Evolutionary conservation across 192 early-diverging fungal genomes (phyloP).

Genomic region (Coemansia erecta): DNA sequence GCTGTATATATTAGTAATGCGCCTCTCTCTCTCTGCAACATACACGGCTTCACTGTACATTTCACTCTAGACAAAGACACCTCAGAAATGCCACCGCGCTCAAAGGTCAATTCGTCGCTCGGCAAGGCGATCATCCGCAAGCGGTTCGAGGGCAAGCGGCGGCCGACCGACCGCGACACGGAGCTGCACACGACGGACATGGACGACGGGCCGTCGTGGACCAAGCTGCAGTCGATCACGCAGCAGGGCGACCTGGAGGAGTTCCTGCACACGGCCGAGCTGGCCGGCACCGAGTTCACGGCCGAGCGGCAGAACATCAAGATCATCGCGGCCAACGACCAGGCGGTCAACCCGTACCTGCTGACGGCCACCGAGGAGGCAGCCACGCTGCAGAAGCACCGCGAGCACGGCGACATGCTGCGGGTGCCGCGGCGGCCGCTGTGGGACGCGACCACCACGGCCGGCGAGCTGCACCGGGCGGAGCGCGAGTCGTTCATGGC

Average conservation of each 20-base stretch:
- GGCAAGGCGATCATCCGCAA: slow-evolving; percentile 48
- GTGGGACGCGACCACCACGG: slow-evolving; percentile 85
- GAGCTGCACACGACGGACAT: slow-evolving; percentile 81
- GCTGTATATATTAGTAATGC: too few species aligned
- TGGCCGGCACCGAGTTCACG: slow-evolving; percentile 93
- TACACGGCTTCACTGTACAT: background rate
- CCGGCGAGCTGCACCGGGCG: slow-evolving; percentile 70
- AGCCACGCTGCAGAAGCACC: slow-evolving; percentile 72
- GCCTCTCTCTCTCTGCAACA: too few species aligned
- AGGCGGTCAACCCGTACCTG: slow-evolving; percentile 77
- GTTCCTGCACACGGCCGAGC: slow-evolving; percentile 90
- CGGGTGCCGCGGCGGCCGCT: slow-evolving; percentile 85
- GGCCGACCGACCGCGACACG: slow-evolving; percentile 46
- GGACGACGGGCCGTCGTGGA: slow-evolving; percentile 81
- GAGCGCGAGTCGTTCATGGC: slow-evolving; percentile 89
- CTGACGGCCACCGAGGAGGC: slow-evolving; percentile 75
- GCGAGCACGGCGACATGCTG: slow-evolving; percentile 69
- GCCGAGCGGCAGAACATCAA: slow-evolving; percentile 74
- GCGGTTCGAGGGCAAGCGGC: slow-evolving; percentile 52
- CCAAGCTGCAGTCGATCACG: slow-evolving; percentile 90
- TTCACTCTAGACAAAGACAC: background rate
- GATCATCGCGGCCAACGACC: slow-evolving; percentile 63
- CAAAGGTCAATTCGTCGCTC: slow-evolving; percentile 43
- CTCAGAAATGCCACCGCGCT: slow-evolving; percentile 22
- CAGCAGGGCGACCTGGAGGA: slow-evolving; percentile 96